Base-by-base conservation (phyloP, 768 basidiomycete genomes). In the Amyloporia xantha region DNA sequence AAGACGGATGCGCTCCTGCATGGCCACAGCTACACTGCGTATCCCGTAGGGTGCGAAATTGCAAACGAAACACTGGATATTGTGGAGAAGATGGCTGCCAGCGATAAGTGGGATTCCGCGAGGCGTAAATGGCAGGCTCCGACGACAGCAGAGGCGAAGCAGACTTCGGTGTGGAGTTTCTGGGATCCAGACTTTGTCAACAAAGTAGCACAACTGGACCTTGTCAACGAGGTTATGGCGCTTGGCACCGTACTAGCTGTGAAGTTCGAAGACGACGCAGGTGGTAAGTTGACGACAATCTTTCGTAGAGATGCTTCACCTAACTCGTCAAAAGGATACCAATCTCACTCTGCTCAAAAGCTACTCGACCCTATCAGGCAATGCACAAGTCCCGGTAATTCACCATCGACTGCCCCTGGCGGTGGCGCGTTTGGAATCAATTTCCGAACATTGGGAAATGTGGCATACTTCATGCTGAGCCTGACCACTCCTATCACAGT, bases 1-100 rank as follows among this genome's bases (percentile, higher is more conserved):
- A 97, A 97, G 64, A 76, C 74, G n/a, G 79, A 88, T 52, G 92
- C 95, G 13, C 70, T 98, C 12, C 70, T 97, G 2, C 95, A 98
- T 53, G 95, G 95, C 0, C 95, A 98, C 64, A 91, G 88, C 49
- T 98, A 98, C 64, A 96, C 91, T 0, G 95, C 95, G 2, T 90
- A 96, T 62, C 80, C 95, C 0, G 75, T 96, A 33, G 95, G 92
- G 0, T 97, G 95, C 65, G 84, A 88, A 54, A 89, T 96, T 11
- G 95, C 95, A 1, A 84, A 84, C 55, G 79, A 83, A 65, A 79
- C 92, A 2, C 71, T 97, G 36, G 70, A 77, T 27, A 68, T 86
- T 50, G 61, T 94, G 6, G 82, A 84, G 42, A 70, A 70, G 36
- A 63, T 78, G 13, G 61, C 60, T 20, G 50, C 55, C 25, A 73